Conservation (phyloP, 257 asterid genomes). For the Marsdenia floribunda region DNA sequence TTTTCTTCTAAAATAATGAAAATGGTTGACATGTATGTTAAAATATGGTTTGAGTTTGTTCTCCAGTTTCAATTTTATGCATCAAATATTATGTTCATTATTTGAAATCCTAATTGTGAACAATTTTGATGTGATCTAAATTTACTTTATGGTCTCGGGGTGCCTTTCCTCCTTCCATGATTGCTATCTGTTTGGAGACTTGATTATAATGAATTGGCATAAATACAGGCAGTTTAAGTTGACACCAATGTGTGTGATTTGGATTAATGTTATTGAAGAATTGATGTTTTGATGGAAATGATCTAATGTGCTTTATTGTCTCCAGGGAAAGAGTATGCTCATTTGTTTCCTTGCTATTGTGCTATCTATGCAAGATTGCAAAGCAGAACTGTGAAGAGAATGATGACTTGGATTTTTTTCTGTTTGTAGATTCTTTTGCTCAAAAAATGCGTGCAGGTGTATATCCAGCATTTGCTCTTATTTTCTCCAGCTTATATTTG, state of each 20-base stretch:
- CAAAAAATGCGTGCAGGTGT: conserved; percentile 51
- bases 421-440: conserved; percentile 38
- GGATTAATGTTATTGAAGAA: background rate
- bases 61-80: background rate
- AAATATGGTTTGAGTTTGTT: background rate
- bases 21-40: background rate
- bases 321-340: conserved; percentile 75
- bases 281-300: background rate
- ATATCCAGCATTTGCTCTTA: conserved; percentile 6
- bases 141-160: background rate
- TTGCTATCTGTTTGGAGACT: background rate
- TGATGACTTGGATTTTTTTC: conserved; percentile 28
- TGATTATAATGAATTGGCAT: background rate
- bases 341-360: conserved; percentile 56
- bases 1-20: background rate
- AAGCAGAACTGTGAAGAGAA: conserved; percentile 22
- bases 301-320: conserved; percentile 17
- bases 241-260: background rate
- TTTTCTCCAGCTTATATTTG: background rate
- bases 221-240: background rate
- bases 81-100: background rate
- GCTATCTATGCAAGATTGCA: conserved; percentile 43
- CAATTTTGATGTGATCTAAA: background rate
- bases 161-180: background rate
- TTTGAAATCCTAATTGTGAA: conserved; percentile 5